Base-by-base conservation (phyloP, 1,284 basidiomycete genomes). In the Paramarasmius palmivorus region DNA sequence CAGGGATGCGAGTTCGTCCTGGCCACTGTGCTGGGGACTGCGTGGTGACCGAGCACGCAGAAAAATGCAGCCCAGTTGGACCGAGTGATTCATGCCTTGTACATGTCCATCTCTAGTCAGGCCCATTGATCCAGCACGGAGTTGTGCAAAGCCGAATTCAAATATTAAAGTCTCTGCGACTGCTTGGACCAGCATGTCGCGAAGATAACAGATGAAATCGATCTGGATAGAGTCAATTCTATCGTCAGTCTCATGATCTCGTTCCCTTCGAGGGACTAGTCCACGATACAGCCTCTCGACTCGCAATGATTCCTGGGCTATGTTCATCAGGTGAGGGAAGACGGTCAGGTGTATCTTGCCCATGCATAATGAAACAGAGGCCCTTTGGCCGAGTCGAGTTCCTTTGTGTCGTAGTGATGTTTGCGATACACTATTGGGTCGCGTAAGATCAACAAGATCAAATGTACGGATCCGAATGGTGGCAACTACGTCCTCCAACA, bases 1-100 rank as follows among this genome's bases (percentile, higher is more conserved):
- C 45, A 89, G 59, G 7, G 82, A 82, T 5, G 88, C 88, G 26
- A 91, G 68, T 37, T 81, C 73, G 58, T 82, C 81, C 49, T 80
- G 77, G 34, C 77, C 77, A 32, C 63, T 68, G 40, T 69, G 64
- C 55, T 70, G 70, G 10, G 65, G 63, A 15, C 59, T 64, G 56
- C 73, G 69, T 25, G 74, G 74, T 8, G 84, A 81, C 57, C 79
- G 79, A 12, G 86, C 87, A 53, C 81, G 79, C 26, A 90, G 61
- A 44, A 77, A 78, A 3, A 83, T 63, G 47, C 77, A 68, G 19
- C 72, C 66, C 56, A 86, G 81, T 8, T 75, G 50, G 32, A 83
- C 47, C 3, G 76, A 76, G 51, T 76, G 68, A 55, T 77, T 83
- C 60, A 73, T 70, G 19, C 83, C 79, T 45, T 73, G 64, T 39